Conservation (phyloP, 2,329 filamentous ascomycete genomes). For the Myriangium duriaei region DNA sequence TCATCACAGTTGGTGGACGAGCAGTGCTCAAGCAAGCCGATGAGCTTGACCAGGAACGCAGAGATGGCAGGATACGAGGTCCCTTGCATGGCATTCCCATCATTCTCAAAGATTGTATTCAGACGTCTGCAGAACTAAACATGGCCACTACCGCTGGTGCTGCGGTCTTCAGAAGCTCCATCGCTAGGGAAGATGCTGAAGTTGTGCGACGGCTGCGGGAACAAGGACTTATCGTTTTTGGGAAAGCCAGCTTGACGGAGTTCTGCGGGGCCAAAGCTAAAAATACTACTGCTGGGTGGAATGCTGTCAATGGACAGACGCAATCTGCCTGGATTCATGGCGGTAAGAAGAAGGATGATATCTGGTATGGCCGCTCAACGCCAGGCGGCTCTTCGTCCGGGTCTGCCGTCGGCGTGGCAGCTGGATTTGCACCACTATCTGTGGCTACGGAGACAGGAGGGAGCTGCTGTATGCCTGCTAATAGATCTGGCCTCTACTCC, state of each 20-base stretch:
- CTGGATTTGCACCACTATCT: conserved; percentile 28
- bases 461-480: conserved; percentile 28
- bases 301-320: conserved; percentile 27
- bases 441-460: conserved; percentile 29
- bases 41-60: conserved; percentile 31
- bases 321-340: conserved; percentile 27
- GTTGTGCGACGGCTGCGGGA: conserved; percentile 26
- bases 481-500: conserved; percentile 27
- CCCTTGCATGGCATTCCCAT: conserved; percentile 32
- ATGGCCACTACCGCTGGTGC: conserved; percentile 31
- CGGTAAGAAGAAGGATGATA: conserved; percentile 14
- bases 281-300: conserved; percentile 28
- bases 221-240: conserved; percentile 30
- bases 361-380: conserved; percentile 21
- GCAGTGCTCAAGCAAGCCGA: background rate
- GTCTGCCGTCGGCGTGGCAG: conserved; percentile 27
- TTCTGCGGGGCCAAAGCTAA: conserved; percentile 25
- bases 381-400: conserved; percentile 22
- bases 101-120: conserved; percentile 26
- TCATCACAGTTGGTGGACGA: background rate
- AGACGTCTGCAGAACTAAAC: conserved; percentile 22
- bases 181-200: conserved; percentile 25
- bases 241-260: conserved; percentile 31
- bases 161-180: conserved; percentile 24
- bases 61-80: conserved; percentile 23